Percentiles rank a stretch among this genome's conserved stretches.
These are phyloP conservation scores for Ceratobasidium sp. DNA, from an alignment of 1,284 basidiomycete species.

Conservation along the genomic window DNA sequence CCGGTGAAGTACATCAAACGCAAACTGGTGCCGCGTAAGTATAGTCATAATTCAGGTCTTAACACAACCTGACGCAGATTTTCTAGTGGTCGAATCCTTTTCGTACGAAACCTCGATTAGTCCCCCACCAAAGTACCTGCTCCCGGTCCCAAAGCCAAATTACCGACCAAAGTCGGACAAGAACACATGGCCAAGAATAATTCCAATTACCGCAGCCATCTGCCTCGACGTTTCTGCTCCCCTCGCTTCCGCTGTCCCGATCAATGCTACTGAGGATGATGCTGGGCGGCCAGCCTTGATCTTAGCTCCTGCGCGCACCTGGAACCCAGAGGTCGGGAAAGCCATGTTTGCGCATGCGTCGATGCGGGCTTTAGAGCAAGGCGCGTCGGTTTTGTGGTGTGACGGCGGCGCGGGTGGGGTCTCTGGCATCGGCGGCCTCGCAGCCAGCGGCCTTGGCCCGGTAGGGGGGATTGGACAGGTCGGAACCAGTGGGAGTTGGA, in stretches of 20 bases:
- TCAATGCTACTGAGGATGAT: constrained; percentile 19
- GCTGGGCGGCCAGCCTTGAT: constrained; percentile 72
- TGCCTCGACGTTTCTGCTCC: constrained; percentile 81
- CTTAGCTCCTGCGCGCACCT: constrained; percentile 80
- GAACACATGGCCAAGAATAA: constrained; percentile 5
- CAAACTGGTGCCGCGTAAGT: constrained; percentile 78
- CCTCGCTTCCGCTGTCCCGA: constrained; percentile 64
- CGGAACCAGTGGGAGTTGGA: constrained; percentile 73
- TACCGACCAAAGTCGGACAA: constrained; percentile 1
- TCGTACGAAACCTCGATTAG: constrained; percentile 64
- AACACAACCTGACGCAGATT: neutral
- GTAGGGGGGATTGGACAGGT: constrained; percentile 68
- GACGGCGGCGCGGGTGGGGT: constrained; percentile 74
- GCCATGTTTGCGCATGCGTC: constrained; percentile 83
- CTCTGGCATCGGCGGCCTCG: constrained; percentile 63
- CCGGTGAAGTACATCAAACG: constrained; percentile 76
- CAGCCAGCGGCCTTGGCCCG: constrained; percentile 71
- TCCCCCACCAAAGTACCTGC: constrained; percentile 61
- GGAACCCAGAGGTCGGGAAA: constrained; percentile 73
- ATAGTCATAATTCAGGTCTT: neutral
- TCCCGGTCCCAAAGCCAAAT: constrained; percentile 61
- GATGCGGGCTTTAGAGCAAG: constrained; percentile 74
- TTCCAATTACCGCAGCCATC: constrained; percentile 76
- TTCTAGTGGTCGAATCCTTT: constrained; percentile 77
- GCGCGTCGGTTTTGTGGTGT: constrained; percentile 78